Evolutionary conservation across 2,329 filamentous ascomycete genomes (phyloP).

Genomic region (Beauveria varroae): DNA sequence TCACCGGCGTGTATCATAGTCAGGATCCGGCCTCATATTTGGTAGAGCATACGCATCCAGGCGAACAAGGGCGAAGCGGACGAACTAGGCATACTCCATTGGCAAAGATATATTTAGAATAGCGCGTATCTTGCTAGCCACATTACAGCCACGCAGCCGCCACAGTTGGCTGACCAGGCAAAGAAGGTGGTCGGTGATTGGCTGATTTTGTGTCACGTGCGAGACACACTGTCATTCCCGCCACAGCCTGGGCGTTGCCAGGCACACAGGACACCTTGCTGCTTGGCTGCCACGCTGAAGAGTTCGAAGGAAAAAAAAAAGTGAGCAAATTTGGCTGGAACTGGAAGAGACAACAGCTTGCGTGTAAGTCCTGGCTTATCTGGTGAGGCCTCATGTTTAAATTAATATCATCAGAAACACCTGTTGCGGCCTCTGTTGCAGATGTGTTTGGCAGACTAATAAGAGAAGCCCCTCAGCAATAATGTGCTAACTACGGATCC

Average conservation of each 20-base stretch:
- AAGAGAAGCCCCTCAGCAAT: neutral
- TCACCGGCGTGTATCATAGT: too few relatives aligned
- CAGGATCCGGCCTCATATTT: too few relatives aligned
- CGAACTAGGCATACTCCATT: too few relatives aligned
- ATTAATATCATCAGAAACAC: neutral
- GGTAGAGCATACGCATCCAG: too few relatives aligned
- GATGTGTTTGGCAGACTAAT: slow-evolving; percentile 5
- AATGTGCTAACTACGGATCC: too few relatives aligned
- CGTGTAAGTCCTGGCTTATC: too few relatives aligned
- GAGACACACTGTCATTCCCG: neutral
- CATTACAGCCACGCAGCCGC: neutral
- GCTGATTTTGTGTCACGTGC: neutral
- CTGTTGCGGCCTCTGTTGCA: slow-evolving; percentile 5
- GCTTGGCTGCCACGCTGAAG: neutral
- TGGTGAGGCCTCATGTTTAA: too few relatives aligned
- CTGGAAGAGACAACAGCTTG: too few relatives aligned
- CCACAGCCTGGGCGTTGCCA: neutral
- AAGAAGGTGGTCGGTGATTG: neutral
- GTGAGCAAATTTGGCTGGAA: neutral
- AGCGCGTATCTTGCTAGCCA: neutral
- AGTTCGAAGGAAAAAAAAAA: neutral
- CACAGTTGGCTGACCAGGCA: neutral
- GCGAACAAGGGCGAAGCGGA: too few relatives aligned
- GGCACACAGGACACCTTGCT: neutral
- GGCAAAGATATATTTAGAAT: neutral